Percentiles rank a stretch among this genome's conserved stretches.
phyloP scores from a whole-genome alignment of 306 rosid species.

The Castanea mollissima region DNA sequence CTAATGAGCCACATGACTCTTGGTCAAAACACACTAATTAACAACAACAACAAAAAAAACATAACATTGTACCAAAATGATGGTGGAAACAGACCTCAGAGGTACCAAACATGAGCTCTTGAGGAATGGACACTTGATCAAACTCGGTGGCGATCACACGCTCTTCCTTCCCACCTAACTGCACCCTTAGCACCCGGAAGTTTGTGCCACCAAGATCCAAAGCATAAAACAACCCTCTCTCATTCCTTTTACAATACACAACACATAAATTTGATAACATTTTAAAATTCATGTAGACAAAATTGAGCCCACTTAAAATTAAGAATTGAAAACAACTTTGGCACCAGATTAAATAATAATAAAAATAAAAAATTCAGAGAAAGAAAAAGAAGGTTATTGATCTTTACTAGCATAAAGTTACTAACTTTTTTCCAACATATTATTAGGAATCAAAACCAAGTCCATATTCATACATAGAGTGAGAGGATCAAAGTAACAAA shows the following conservation, averaged over 20 bases:
- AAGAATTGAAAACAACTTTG: not conserved
- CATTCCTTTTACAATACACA: slow-evolving; percentile 50
- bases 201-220: slow-evolving; percentile 97
- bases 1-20: no score
- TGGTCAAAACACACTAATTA: no score
- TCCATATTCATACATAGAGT: not conserved
- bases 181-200: slow-evolving; percentile 84
- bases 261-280: not conserved
- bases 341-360: not conserved
- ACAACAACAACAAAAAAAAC: no score
- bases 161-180: slow-evolving; percentile 72
- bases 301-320: not conserved
- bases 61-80: not conserved
- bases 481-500: not conserved
- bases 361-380: not conserved
- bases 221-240: slow-evolving; percentile 85
- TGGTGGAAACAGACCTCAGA: slow-evolving; percentile 45
- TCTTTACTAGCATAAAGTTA: no score
- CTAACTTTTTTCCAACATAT: no score
- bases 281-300: not conserved
- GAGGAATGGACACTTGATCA: slow-evolving; percentile 80
- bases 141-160: slow-evolving; percentile 74
- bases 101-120: slow-evolving; percentile 67
- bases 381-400: not conserved
- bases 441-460: not conserved